phyloP scores from a whole-genome alignment of 495 filamentous ascomycete genomes.

The Daldinia childiae region DNA sequence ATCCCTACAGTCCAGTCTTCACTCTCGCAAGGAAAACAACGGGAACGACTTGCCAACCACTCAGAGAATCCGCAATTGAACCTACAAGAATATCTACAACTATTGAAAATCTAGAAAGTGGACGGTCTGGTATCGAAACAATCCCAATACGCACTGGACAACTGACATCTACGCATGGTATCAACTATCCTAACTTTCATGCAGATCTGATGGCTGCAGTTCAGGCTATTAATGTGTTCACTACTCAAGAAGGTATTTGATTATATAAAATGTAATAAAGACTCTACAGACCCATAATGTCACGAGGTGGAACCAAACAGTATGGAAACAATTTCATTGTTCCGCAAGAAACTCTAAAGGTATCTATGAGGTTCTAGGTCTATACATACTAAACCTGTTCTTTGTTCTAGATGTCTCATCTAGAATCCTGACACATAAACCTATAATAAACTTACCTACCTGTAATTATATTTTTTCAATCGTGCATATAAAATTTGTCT shows the following conservation, averaged over 20 bases:
- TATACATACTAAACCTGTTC: too few relatives aligned
- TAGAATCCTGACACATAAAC: too few relatives aligned
- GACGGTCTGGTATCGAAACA: neutral
- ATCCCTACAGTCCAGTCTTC: neutral
- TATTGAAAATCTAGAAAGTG: neutral
- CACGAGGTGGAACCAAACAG: too few relatives aligned
- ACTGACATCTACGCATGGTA: constrained; percentile 5
- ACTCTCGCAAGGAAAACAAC: neutral
- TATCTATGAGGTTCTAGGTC: too few relatives aligned
- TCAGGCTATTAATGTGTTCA: neutral
- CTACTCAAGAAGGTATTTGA: neutral
- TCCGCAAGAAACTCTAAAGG: too few relatives aligned
- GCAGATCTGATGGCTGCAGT: constrained; percentile 4
- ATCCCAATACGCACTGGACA: neutral
- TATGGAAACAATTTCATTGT: too few relatives aligned
- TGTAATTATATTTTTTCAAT: too few relatives aligned
- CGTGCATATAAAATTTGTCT: too few relatives aligned
- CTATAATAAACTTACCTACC: too few relatives aligned
- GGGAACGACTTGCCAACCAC: neutral
- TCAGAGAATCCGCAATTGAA: neutral
- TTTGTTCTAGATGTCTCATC: too few relatives aligned
- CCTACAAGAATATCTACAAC: neutral
- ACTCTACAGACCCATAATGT: neutral
- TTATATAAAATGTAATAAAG: neutral
- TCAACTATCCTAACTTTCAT: constrained; percentile 17